Percentiles rank a stretch among this genome's conserved stretches.
phyloP scores from a whole-genome alignment of 2,329 filamentous ascomycete species.

The Ascochyta clinopodiicola region DNA sequence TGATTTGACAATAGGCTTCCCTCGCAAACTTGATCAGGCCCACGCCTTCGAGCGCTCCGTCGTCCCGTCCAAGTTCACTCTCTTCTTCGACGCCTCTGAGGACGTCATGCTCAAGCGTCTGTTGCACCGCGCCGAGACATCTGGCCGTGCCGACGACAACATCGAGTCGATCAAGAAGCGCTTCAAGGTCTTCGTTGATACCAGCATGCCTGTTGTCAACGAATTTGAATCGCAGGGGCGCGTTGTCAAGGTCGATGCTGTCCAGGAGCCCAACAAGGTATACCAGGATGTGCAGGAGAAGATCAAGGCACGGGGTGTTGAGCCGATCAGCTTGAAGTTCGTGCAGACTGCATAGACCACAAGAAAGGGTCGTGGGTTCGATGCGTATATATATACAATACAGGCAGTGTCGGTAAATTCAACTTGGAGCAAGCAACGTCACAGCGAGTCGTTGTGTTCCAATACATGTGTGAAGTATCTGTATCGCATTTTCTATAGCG shows the following conservation, averaged over 20 bases:
- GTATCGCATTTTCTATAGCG: constrained; percentile 42
- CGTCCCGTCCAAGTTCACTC: constrained; percentile 80
- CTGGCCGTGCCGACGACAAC: constrained; percentile 91
- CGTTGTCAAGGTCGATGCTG: constrained; percentile 82
- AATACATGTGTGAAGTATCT: constrained; percentile 21
- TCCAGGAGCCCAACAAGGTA: constrained; percentile 69
- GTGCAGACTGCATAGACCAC: constrained; percentile 28
- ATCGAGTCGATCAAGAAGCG: constrained; percentile 94
- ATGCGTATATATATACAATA: background rate
- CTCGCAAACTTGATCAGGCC: constrained; percentile 96
- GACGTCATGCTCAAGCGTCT: constrained; percentile 83
- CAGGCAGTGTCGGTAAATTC: background rate
- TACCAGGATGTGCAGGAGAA: constrained; percentile 59
- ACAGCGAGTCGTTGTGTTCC: background rate
- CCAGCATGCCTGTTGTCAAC: constrained; percentile 95
- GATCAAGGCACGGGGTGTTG: constrained; percentile 43
- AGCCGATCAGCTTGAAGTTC: constrained; percentile 41
- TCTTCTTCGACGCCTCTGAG: constrained; percentile 96
- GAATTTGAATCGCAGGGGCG: constrained; percentile 77
- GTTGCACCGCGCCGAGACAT: constrained; percentile 89
- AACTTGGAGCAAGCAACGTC: background rate
- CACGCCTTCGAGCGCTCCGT: constrained; percentile 90
- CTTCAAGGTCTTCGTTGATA: constrained; percentile 92
- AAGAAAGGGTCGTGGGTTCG: background rate
- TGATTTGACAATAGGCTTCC: constrained; percentile 68